Base-by-base conservation (phyloP, 768 basidiomycete genomes). In the Leccinum obscurum region DNA sequence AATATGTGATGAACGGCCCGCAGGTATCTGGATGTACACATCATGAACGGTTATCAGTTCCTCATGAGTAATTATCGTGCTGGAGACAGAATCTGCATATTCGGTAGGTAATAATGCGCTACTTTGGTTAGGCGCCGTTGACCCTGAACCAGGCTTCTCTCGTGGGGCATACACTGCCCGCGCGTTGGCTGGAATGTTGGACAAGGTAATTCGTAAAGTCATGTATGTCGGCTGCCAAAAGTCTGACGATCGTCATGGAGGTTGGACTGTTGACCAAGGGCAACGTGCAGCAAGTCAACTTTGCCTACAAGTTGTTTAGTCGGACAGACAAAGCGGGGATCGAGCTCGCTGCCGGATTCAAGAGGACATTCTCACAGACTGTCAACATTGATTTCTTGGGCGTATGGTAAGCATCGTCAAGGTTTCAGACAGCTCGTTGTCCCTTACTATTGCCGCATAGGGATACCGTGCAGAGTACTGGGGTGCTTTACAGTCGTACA, bases 401-500 rank as follows among this genome's bases (percentile, higher is more conserved):
- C 1, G 85, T 90, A 52, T 93, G 90, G 90, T 89, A 64, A 26
- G 82, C 32, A 9, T 46, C 35, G 1, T 44, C 52, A 32, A 54
- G 28, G 39, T 39, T 4, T 4, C 46, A 24, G 17, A 15, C 8
- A n/a, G 17, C 14, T 53, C 11, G 48, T 22, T 34, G 46, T 60
- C 32, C 3, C 51, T 63, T 30, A 71, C 32, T 26, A 44, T 17
- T 20, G 6, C 41, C 56, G 30, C 30, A 6, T 22, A 83, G 90
- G 91, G 91, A 93, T 60, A 93, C 91, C 0, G 90, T 93, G 3
- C 78, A 86, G 8, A 88, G 88, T 56, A 90, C 90, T 22, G 92
- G 92, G 0, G 64, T 88, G 1, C 58, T 93, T n/a, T 75, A 78
- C 74, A 76, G 80, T 3, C 78, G 81, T 9, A 80, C 77, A 1